Evolutionary conservation across 139 green algal species (phyloP).

Genomic region (Nannochloris sp.): DNA sequence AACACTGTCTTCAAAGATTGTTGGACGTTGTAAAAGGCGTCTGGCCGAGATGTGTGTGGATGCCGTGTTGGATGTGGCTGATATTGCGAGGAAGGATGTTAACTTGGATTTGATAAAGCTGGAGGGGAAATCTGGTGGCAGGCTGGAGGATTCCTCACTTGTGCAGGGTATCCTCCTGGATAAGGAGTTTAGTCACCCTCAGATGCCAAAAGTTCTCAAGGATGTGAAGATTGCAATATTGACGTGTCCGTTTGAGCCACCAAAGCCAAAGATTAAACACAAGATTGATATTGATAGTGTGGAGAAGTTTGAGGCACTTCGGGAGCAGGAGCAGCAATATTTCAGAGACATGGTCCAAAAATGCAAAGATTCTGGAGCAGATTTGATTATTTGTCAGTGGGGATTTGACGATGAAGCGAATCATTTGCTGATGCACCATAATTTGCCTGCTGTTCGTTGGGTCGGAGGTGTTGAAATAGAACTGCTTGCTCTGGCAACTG

Average conservation of each 20-base stretch:
- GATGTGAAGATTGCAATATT: slow-evolving; percentile 97
- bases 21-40: slow-evolving; percentile 85
- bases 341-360: slow-evolving; percentile 96
- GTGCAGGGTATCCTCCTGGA: slow-evolving; percentile 95
- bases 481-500: slow-evolving; percentile 96
- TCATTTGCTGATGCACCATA: slow-evolving; percentile 91
- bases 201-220: slow-evolving; percentile 76
- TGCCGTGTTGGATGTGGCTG: slow-evolving; percentile 91
- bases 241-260: slow-evolving; percentile 98
- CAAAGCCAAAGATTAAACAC: slow-evolving; percentile 99
- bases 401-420: slow-evolving; percentile 99
- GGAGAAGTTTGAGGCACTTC: slow-evolving; percentile 94
- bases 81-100: slow-evolving; percentile 88
- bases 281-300: slow-evolving; percentile 98
- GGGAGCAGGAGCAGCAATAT: slow-evolving; percentile 83
- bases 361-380: slow-evolving; percentile 84
- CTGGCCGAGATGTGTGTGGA: slow-evolving; percentile 98
- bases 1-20: slow-evolving; percentile 98
- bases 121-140: slow-evolving; percentile 76
- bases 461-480: slow-evolving; percentile 99
- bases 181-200: slow-evolving; percentile 98
- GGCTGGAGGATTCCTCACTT: slow-evolving; percentile 90
- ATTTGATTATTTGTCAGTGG: slow-evolving; percentile 96
- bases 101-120: slow-evolving; percentile 99
- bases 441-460: slow-evolving; percentile 86